Conservation (phyloP, 768 basidiomycete species). For the Erythrobasidium yunnanense region DNA sequence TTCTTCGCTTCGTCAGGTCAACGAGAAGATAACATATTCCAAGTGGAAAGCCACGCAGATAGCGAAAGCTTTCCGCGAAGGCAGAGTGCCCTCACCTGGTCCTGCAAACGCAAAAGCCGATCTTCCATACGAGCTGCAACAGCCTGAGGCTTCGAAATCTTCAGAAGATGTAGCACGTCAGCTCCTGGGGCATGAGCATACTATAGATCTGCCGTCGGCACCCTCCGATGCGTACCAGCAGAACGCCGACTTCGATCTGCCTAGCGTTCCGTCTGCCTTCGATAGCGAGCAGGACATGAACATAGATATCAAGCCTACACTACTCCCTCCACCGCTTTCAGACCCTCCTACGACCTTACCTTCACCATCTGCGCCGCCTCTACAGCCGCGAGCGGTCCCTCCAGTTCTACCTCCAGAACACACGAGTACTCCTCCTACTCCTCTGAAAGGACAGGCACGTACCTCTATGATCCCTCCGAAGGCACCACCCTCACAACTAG, state of each 20-base stretch:
- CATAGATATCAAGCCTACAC: no score
- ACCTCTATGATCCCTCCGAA: slow-evolving; percentile 6
- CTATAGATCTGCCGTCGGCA: neutral
- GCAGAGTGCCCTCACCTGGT: slow-evolving; percentile 67
- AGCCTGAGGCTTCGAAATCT: slow-evolving; percentile 11
- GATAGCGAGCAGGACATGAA: no score
- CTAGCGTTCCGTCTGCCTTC: slow-evolving; percentile 11
- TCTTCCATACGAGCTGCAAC: slow-evolving; percentile 17
- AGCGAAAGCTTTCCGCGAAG: slow-evolving; percentile 87
- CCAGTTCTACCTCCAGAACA: neutral
- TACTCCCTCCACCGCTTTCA: no score
- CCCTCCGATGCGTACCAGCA: neutral
- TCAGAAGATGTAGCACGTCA: slow-evolving; percentile 11
- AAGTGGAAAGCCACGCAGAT: slow-evolving; percentile 98
- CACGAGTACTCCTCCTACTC: neutral
- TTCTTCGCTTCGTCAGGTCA: slow-evolving; percentile 48
- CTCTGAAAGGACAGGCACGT: slow-evolving; percentile 16
- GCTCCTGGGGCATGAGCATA: no score
- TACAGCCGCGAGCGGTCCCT: neutral
- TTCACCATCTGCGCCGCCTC: neutral
- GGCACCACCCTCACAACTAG: no score
- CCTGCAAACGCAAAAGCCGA: slow-evolving; percentile 46
- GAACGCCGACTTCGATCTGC: neutral
- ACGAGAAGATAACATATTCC: slow-evolving; percentile 80
- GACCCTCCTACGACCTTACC: neutral